These are phyloP conservation scores for Populus alba DNA, from an alignment of 345 rosid species.

Conservation along the genomic window DNA sequence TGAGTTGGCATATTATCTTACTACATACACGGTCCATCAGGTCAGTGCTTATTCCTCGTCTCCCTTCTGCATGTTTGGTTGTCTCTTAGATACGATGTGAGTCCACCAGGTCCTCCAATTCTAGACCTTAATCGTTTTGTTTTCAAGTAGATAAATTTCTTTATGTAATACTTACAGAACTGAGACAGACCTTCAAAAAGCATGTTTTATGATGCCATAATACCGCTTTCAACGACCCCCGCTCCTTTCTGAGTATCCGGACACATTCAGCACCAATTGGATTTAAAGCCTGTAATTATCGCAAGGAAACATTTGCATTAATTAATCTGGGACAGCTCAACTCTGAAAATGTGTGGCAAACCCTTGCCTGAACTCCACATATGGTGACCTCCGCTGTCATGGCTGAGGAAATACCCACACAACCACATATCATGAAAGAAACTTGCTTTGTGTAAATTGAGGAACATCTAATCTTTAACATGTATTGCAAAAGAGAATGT, in stretches of 20 bases:
- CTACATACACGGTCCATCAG: conserved; percentile 85
- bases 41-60: conserved; percentile 26
- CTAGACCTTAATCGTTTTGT: background rate
- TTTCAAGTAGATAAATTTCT: background rate
- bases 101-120: background rate
- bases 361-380: background rate
- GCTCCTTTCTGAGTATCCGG: background rate
- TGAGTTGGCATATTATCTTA: conserved; percentile 80
- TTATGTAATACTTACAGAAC: background rate
- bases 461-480: background rate
- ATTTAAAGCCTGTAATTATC: background rate
- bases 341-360: background rate
- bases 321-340: background rate
- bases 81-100: background rate
- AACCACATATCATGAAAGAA: background rate
- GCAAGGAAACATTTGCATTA: background rate
- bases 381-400: background rate
- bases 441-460: background rate
- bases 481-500: background rate
- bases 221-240: background rate
- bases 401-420: background rate
- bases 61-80: background rate
- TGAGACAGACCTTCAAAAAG: background rate
- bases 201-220: background rate
- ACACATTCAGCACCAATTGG: background rate